Base-by-base conservation (phyloP, 345 rosid genomes). In the Eucalyptus grandis region DNA sequence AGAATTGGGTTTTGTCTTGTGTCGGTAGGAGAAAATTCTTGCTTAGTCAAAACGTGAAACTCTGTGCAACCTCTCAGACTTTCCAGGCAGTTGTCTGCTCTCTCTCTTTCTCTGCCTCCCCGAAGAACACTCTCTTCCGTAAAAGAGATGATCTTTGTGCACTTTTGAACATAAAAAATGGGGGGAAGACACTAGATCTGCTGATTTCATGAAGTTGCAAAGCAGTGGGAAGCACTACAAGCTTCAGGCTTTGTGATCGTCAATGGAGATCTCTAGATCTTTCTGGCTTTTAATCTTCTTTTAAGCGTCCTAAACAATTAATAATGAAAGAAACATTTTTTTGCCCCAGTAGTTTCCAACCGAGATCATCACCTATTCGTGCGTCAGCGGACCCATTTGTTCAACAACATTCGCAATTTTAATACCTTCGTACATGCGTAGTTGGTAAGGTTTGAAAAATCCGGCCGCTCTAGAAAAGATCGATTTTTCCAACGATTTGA, bases 371-470 rank as follows among this genome's bases (percentile, higher is more conserved):
- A 40, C 85, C 85, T 77, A 77, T 77, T 77, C 85, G 30, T 6
- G 85, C 85, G 44, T 77, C 85, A 40, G 47, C 85, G 22, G 47
- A 40, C 85, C 47, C 22, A 77, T 40, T 40, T 77, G 85, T 77
- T 77, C 85, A 21, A 40, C n/a, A n/a, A n/a, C 83, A 77, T 37
- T 37, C 27, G 11, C 30, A 77, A 77, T 37, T 67, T 77, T 77
- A 37, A 77, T 77, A 37, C 43, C 43, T 77, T 37, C 15, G 27
- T 40, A 6, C 47, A 22, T 22, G 5, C 11, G 83, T 40, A 9
- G 87, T 50, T 90, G 87, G 90, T 90, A 72, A 92, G 94, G 92
- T 88, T 90, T 17, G 90, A 90, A 91, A n/a, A 69, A 43, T 19
- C 27, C 47, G 49, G 72, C n/a, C n/a, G n/a, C 87, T 89, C 92